phyloP scores from a whole-genome alignment of 2,329 filamentous ascomycete genomes.

The Diaporthe humulicola region DNA sequence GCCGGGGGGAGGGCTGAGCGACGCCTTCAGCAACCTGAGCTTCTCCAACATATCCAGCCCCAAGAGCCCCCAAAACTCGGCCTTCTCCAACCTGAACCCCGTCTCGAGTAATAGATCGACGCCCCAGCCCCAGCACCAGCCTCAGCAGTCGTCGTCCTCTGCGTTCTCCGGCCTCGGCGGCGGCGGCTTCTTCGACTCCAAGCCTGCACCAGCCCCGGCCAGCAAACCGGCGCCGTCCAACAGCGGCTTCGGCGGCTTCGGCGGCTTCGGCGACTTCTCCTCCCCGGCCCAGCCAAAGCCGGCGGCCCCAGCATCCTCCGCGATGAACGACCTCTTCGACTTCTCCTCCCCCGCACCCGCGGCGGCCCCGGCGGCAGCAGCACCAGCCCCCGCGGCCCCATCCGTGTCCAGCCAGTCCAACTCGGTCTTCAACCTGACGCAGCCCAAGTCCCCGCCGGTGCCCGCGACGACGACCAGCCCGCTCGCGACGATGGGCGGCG shows the following conservation, averaged over 20 bases:
- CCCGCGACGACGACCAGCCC: constrained; percentile 54
- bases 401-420: constrained; percentile 58
- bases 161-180: constrained; percentile 72
- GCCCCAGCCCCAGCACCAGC: constrained; percentile 47
- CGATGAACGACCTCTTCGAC: constrained; percentile 86
- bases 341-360: constrained; percentile 66
- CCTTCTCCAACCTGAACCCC: constrained; percentile 43
- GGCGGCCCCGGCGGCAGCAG: constrained; percentile 57
- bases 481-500: constrained; percentile 54
- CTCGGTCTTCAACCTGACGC: constrained; percentile 88
- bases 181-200: constrained; percentile 86
- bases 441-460: constrained; percentile 58
- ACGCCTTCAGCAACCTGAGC: constrained; percentile 77
- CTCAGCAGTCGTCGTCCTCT: constrained; percentile 45
- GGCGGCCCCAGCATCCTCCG: constrained; percentile 63
- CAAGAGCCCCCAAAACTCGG: constrained; percentile 55
- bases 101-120: constrained; percentile 46
- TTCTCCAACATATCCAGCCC: constrained; percentile 54
- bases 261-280: constrained; percentile 74
- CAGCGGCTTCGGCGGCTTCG: constrained; percentile 71
- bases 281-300: constrained; percentile 55
- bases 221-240: constrained; percentile 52
- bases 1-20: constrained; percentile 75
- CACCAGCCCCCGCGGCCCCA: constrained; percentile 57
- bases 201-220: constrained; percentile 59